phyloP scores from a whole-genome alignment of 306 rosid genomes.

The Quercus gilva region DNA sequence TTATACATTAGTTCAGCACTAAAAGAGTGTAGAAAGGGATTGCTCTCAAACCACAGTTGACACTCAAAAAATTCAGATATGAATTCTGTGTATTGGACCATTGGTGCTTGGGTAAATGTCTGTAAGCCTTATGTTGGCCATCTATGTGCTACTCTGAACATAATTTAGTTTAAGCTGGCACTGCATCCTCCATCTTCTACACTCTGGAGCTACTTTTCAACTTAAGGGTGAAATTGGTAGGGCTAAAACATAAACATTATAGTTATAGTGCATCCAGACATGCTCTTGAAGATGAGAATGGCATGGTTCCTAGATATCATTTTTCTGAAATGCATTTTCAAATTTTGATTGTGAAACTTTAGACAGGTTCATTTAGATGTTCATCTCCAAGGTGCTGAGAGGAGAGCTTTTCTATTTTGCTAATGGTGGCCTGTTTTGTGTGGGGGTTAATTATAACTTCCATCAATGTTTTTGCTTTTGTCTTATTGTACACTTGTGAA shows the following conservation, averaged over 20 bases:
- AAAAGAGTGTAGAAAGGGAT: neutral
- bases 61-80: neutral
- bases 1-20: neutral
- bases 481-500: neutral
- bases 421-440: neutral
- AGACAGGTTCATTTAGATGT: slow-evolving; percentile 1
- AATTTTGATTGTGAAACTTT: neutral
- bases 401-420: slow-evolving; percentile 10
- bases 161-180: neutral
- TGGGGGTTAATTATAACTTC: slow-evolving; percentile 12
- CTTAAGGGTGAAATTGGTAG: neutral
- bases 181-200: neutral
- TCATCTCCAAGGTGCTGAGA: slow-evolving; percentile 9
- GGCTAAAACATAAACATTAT: neutral
- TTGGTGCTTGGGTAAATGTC: neutral
- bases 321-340: neutral
- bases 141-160: neutral
- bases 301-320: neutral
- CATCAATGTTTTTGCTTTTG: slow-evolving; percentile 10
- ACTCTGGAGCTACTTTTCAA: neutral
- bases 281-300: neutral
- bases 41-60: neutral
- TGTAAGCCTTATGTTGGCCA: neutral
- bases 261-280: neutral
- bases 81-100: neutral